A percentile compares a stretch with the other conserved stretches of the same genome.
Conservation (phyloP, 2,329 filamentous ascomycete genomes). For the Xylaria sp. region DNA sequence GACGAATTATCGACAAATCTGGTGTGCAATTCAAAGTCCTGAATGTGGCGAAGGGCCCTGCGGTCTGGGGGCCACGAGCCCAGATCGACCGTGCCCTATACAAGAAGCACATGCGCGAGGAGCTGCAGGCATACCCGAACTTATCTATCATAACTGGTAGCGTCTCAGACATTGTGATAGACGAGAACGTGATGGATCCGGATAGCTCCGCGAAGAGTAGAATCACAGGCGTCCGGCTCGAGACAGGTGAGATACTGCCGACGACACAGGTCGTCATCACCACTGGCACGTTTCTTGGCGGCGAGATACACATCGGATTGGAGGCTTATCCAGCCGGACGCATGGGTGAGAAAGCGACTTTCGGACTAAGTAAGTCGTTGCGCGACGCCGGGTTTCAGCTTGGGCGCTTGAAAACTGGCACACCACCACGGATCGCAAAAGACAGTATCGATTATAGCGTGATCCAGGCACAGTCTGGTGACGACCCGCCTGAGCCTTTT, state of each 20-base stretch:
- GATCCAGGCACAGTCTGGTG: constrained; percentile 80
- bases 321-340: constrained; percentile 86
- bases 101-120: constrained; percentile 88
- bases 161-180: constrained; percentile 89
- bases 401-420: constrained; percentile 93
- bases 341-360: constrained; percentile 93
- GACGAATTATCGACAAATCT: constrained; percentile 89
- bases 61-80: constrained; percentile 95
- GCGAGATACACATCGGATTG: constrained; percentile 95
- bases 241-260: constrained; percentile 84
- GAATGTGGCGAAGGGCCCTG: constrained; percentile 89
- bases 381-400: constrained; percentile 88
- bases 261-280: constrained; percentile 90
- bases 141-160: constrained; percentile 84
- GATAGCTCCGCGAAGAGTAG: constrained; percentile 66
- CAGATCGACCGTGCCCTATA: constrained; percentile 95
- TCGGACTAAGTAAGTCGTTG: constrained; percentile 90
- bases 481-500: constrained; percentile 88
- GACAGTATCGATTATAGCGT: constrained; percentile 81
- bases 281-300: constrained; percentile 93
- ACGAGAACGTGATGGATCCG: constrained; percentile 61
- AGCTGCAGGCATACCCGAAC: constrained; percentile 80
- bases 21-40: constrained; percentile 93
- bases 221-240: constrained; percentile 86
- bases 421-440: constrained; percentile 85